Percentiles rank a stretch among this genome's conserved stretches.
Conservation (phyloP, 129 eudicot species). For the Cynara cardunculus region DNA sequence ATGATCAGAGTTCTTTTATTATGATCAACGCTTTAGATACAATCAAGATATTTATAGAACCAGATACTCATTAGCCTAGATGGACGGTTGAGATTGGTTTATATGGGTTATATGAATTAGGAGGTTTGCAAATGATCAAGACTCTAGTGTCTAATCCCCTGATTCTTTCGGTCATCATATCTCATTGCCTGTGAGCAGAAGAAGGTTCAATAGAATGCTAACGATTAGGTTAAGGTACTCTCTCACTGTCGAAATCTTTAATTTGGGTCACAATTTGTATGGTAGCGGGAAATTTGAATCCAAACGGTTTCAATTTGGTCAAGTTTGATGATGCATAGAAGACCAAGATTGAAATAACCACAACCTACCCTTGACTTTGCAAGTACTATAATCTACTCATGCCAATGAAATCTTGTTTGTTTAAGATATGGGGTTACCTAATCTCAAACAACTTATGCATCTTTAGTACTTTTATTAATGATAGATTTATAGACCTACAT, state of each 20-base stretch:
- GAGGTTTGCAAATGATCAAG: too few relatives aligned
- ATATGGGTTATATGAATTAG: too few relatives aligned
- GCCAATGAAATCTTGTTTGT: conserved; percentile 24
- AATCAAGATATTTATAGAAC: too few relatives aligned
- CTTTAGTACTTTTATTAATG: neutral
- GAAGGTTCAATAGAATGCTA: conserved; percentile 4
- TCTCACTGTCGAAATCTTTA: neutral
- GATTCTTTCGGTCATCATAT: conserved; percentile 11
- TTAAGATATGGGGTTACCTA: conserved; percentile 19
- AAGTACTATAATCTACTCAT: conserved; percentile 19
- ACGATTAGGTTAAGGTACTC: neutral
- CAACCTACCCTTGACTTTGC: conserved; percentile 11
- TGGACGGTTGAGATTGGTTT: too few relatives aligned
- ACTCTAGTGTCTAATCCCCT: neutral
- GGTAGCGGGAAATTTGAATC: neutral
- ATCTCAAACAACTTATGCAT: conserved; percentile 18
- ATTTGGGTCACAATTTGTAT: neutral
- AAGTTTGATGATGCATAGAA: conserved; percentile 7
- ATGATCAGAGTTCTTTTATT: too few relatives aligned
- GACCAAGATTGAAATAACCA: neutral
- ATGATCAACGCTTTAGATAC: too few relatives aligned
- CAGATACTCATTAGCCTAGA: too few relatives aligned
- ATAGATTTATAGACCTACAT: conserved; percentile 1
- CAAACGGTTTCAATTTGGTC: neutral
- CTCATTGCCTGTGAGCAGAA: neutral